A percentile compares a stretch with the other conserved stretches of the same genome.
phyloP scores from a whole-genome alignment of 139 green algal genomes.

The Desmodesmus armatus region DNA sequence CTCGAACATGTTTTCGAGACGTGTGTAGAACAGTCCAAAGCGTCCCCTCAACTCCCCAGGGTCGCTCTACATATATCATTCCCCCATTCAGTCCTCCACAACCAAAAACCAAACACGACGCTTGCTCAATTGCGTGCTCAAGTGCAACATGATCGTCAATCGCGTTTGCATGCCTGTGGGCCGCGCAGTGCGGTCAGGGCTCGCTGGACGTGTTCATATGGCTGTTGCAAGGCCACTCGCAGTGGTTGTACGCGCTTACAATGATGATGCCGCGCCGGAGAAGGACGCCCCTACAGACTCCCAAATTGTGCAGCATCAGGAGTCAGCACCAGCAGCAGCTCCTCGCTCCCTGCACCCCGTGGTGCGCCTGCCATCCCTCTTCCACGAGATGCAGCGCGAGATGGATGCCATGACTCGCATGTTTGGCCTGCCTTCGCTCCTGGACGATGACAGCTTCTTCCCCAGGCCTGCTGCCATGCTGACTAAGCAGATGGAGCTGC shows the following conservation, averaged over 20 bases:
- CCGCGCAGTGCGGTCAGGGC: too few relatives aligned
- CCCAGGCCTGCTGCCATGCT: not conserved
- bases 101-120: too few relatives aligned
- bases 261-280: not conserved
- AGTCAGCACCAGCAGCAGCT: slow-evolving; percentile 20
- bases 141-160: too few relatives aligned
- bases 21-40: too few relatives aligned
- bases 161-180: too few relatives aligned
- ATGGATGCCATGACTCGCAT: slow-evolving; percentile 35
- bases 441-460: not conserved
- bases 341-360: not conserved
- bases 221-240: not conserved
- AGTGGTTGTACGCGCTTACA: not conserved
- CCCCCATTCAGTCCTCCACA: too few relatives aligned
- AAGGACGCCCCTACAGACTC: slow-evolving; percentile 10
- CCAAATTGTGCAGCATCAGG: not conserved
- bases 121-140: too few relatives aligned
- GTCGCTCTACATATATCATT: too few relatives aligned
- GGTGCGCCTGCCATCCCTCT: slow-evolving; percentile 35
- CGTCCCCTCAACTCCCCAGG: too few relatives aligned
- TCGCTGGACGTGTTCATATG: too few relatives aligned
- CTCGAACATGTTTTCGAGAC: too few relatives aligned
- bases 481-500: not conserved
- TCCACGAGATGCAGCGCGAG: slow-evolving; percentile 42
- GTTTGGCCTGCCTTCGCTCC: not conserved